These are phyloP conservation scores for Nitzschia palea DNA, from an alignment of 108 stramenopile genomes.

Conservation along the genomic window DNA sequence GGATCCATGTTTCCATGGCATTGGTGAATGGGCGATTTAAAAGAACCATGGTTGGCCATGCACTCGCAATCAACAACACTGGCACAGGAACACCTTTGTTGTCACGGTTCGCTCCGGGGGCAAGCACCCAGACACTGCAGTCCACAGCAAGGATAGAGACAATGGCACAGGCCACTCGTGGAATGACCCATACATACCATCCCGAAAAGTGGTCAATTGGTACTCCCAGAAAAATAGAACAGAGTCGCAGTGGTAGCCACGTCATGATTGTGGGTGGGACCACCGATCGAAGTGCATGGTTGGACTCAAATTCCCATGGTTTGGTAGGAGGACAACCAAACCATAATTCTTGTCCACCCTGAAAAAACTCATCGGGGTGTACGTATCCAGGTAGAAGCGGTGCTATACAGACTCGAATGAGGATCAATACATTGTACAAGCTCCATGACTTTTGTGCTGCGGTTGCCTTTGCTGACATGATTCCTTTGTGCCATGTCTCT, in stretches of 20 bases:
- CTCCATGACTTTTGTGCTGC: slow-evolving; percentile 28
- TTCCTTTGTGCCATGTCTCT: too few relatives aligned
- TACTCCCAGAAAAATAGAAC: slow-evolving; percentile 11
- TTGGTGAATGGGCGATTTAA: slow-evolving; percentile 78
- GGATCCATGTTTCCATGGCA: slow-evolving; percentile 63
- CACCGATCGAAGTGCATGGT: slow-evolving; percentile 75
- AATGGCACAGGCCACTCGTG: slow-evolving; percentile 62
- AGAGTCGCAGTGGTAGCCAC: slow-evolving; percentile 54
- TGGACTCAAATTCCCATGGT: slow-evolving; percentile 79
- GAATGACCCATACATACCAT: slow-evolving; percentile 61
- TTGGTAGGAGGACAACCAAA: slow-evolving; percentile 51
- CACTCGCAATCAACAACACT: slow-evolving; percentile 59
- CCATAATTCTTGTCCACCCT: slow-evolving; percentile 80
- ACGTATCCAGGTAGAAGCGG: slow-evolving; percentile 65
- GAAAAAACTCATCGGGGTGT: slow-evolving; percentile 88
- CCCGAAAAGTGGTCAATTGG: slow-evolving; percentile 48
- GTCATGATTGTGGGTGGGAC: slow-evolving; percentile 72
- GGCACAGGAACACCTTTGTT: slow-evolving; percentile 24
- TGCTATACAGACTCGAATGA: slow-evolving; percentile 28
- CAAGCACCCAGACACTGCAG: slow-evolving; percentile 46
- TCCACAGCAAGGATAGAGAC: slow-evolving; percentile 62
- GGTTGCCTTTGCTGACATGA: background rate
- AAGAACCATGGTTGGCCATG: slow-evolving; percentile 69
- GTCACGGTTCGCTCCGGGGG: background rate
- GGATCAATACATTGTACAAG: slow-evolving; percentile 18